phyloP scores from a whole-genome alignment of 768 basidiomycete genomes.

The Pleurotus eryngii region DNA sequence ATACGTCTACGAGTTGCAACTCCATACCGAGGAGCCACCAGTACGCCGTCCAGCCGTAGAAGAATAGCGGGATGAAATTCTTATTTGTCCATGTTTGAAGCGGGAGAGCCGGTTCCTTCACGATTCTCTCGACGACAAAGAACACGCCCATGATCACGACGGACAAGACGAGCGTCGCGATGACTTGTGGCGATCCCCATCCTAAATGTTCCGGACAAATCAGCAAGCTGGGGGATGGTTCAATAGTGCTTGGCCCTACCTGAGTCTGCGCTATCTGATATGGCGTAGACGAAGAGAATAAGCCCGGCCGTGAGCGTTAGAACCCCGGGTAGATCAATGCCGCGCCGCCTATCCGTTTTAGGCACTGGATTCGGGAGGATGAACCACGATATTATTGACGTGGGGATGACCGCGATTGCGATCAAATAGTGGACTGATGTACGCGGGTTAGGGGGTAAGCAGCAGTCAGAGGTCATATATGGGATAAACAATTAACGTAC shows the following conservation, averaged over 20 bases:
- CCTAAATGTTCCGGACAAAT: constrained; percentile 18
- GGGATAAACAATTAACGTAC: neutral
- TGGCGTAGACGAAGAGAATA: constrained; percentile 33
- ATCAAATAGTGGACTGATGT: constrained; percentile 37
- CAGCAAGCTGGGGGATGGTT: neutral
- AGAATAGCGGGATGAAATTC: constrained; percentile 38
- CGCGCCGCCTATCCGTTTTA: neutral
- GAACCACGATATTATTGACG: constrained; percentile 10
- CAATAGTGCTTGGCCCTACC: neutral
- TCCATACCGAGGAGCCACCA: constrained; percentile 29
- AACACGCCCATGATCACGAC: constrained; percentile 34
- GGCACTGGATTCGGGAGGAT: constrained; percentile 6
- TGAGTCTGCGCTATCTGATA: constrained; percentile 34
- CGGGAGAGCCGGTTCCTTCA: constrained; percentile 20
- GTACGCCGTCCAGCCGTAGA: constrained; percentile 16
- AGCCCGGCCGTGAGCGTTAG: constrained; percentile 15
- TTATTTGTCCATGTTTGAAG: constrained; percentile 35
- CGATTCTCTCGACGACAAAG: constrained; percentile 39
- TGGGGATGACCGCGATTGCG: constrained; percentile 29
- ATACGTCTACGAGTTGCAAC: constrained; percentile 20
- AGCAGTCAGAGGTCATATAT: no score
- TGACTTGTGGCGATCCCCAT: constrained; percentile 40
- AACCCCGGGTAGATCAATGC: constrained; percentile 15
- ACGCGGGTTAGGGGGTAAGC: neutral
- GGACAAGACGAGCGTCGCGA: constrained; percentile 41